Evolutionary conservation across 2,329 filamentous ascomycete genomes (phyloP).

Genomic region (Clonostachys solani): DNA sequence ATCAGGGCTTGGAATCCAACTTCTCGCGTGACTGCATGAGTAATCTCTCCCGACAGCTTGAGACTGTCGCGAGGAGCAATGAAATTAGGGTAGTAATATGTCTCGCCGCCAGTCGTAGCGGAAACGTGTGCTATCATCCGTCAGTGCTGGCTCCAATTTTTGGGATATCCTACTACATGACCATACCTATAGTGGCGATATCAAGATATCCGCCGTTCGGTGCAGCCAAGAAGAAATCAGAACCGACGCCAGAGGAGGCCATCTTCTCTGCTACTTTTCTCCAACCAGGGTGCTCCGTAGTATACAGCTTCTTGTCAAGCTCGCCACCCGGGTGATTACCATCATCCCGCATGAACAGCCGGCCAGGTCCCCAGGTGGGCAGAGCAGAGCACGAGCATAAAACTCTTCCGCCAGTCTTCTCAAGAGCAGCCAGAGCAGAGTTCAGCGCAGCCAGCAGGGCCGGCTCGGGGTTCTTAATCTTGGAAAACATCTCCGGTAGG

Average conservation of each 20-base stretch:
- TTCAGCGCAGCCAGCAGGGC: constrained; percentile 81
- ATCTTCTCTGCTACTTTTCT: constrained; percentile 83
- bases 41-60: constrained; percentile 80
- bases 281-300: constrained; percentile 85
- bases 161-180: too few relatives aligned
- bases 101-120: constrained; percentile 87
- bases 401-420: constrained; percentile 87
- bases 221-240: constrained; percentile 92
- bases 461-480: constrained; percentile 86
- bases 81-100: constrained; percentile 97
- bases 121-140: constrained; percentile 55
- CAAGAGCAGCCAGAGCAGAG: constrained; percentile 77
- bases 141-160: too few relatives aligned
- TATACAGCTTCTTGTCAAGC: constrained; percentile 86
- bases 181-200: constrained; percentile 77
- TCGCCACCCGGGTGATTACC: constrained; percentile 83
- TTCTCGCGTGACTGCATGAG: constrained; percentile 81
- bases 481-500: constrained; percentile 81
- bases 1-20: constrained; percentile 94
- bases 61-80: constrained; percentile 79
- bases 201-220: constrained; percentile 89
- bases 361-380: constrained; percentile 86
- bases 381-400: constrained; percentile 83
- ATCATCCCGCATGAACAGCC: constrained; percentile 82
- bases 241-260: constrained; percentile 79